A percentile compares a stretch with the other conserved stretches of the same genome.
These are phyloP conservation scores for Psilocybe mexicana DNA, from an alignment of 1,284 basidiomycete genomes.

Conservation along the genomic window DNA sequence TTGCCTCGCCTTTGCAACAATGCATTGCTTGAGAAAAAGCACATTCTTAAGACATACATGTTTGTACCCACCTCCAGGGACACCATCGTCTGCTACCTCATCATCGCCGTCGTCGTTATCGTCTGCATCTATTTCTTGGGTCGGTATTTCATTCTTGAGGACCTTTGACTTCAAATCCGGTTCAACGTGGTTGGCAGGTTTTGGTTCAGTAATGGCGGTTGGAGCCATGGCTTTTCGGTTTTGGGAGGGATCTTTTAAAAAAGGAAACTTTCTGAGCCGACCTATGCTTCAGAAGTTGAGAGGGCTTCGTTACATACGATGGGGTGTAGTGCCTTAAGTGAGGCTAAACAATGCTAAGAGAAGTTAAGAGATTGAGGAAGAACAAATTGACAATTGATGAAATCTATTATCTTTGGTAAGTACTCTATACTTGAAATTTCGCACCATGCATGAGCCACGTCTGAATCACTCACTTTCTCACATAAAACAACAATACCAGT, in stretches of 20 bases:
- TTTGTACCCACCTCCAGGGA: slow-evolving; percentile 48
- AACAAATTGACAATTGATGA: too few relatives aligned
- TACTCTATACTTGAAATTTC: too few relatives aligned
- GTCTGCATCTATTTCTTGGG: slow-evolving; percentile 72
- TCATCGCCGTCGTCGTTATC: slow-evolving; percentile 39
- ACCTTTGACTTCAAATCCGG: neutral
- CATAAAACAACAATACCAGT: too few relatives aligned
- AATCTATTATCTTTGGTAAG: too few relatives aligned
- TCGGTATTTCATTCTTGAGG: neutral
- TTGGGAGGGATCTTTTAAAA: neutral
- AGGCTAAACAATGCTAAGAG: too few relatives aligned
- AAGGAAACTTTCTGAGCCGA: too few relatives aligned
- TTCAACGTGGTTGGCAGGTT: slow-evolving; percentile 1
- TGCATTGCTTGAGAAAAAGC: neutral
- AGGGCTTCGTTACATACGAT: too few relatives aligned
- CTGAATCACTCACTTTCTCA: too few relatives aligned
- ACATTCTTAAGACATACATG: neutral
- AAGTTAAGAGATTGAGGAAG: too few relatives aligned
- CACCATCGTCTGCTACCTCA: slow-evolving; percentile 56
- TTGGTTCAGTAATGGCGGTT: slow-evolving; percentile 9
- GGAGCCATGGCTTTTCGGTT: slow-evolving; percentile 12
- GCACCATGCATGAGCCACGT: too few relatives aligned
- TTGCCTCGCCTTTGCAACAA: slow-evolving; percentile 41
- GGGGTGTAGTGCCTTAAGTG: too few relatives aligned
- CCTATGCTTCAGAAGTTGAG: too few relatives aligned